Base-by-base conservation (phyloP, 345 rosid species). In the Bruguiera parviflora region DNA sequence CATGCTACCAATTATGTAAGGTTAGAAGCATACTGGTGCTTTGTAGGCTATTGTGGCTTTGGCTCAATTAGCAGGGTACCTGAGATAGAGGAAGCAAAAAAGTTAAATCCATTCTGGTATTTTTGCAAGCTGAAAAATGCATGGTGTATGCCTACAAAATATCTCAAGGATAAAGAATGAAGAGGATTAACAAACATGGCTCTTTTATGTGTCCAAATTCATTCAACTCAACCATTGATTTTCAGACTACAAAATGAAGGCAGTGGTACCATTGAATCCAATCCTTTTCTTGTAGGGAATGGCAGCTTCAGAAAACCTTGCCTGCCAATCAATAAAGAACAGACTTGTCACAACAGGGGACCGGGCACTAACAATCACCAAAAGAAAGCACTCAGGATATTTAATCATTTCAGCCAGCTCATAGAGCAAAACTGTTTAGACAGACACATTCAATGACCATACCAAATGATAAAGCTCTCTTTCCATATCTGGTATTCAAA, bases 41-140 rank as follows among this genome's bases (percentile, higher is more conserved):
- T 92, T 62, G 91, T 92, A 16, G 99, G 97, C 81, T 95, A 97
- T 83, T 95, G 99, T 73, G 99, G 99, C 83, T 95, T 95, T 27
- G 99, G 99, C 80, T 95, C 94, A 77, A 95, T 88, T 66, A 95
- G 79, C 65, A 95, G 81, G 5, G 91, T 88, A 56, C 98, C 93
- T 92, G 85, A 61, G 22, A 24, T 22, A 39, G 33, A 58, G 56
- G 71, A 69, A 37, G 43, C 1, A 46, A 64, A 25, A 32, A 35
- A 25, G 35, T 55, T 3, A 55, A 2, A 39, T 10, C 15, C 47
- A 39, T 39, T 39, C 13, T 39, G 15, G 15, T 10, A 39, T 39
- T 39, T 39, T 10, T 10, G 43, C 43, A 37, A 37, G 43, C 43
- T 37, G 4, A 8, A 37, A 8, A 37, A 37, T 37, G 43, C 11